Evolutionary conservation across 148 eudicot genomes (phyloP), one percentile per base, ranked within the genome.

Genomic region (Fallopia convolvulus): DNA sequence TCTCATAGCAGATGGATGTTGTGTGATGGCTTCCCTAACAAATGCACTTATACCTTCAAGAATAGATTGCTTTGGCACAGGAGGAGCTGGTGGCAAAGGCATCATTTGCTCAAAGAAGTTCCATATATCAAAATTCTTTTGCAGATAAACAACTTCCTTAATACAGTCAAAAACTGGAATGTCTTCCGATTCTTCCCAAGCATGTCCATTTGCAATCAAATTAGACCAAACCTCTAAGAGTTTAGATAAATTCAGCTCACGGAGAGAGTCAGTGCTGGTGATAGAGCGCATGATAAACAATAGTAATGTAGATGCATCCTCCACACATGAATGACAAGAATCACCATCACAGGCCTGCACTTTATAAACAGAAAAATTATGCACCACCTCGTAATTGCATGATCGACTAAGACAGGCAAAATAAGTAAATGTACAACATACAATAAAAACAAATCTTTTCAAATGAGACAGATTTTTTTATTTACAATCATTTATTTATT

Each of bases 181-280:
- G 77, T 91, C 97, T 80, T 91, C 93, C n/a, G 82, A 76, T 80
- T 89, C 97, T 81, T 91, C 97, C 97, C 93, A 91, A 14, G 83
- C 83, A 84, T 89, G 85, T 90, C 91, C 88, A 78, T 85, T 84
- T 78, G 91, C 83, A 77, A 91, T 87, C 14, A 87, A 78, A 73
- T 81, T 82, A 72, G 89, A 88, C 97, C 97, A 91, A 68, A 88
- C 86, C 68, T 83, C 79, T 74, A 88, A 74, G 48, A 91, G 77
- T 14, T 87, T 85, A 41, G 90, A 76, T 42, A 91, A 81, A 73
- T 82, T 89, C 73, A 89, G 85, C 75, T 87, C 84, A 75, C 56
- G 44, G 77, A 84, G 70, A 61, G 70, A 71, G 77, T 79, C 79
- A 71, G 61, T 71, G 83, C 77, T 79, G 46, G 81, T 79, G 65